Conservation (phyloP, 352 stramenopile species). For the Halophytophthora batemanensis region DNA sequence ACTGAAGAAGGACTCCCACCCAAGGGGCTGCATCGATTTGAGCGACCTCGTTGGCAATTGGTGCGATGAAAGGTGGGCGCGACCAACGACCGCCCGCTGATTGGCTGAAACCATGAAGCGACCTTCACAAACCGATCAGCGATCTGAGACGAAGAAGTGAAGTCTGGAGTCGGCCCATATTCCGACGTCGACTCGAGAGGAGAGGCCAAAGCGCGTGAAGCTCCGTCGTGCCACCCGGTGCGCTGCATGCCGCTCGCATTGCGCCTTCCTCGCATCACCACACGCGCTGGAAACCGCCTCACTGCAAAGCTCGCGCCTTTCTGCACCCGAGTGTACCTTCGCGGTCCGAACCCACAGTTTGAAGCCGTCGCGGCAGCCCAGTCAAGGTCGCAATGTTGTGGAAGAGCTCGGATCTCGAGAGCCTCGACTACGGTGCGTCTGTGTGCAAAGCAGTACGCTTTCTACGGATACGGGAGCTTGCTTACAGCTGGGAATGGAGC, state of each 20-base stretch:
- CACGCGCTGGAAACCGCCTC: too few species aligned
- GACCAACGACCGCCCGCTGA: background rate
- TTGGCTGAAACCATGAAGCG: slow-evolving; percentile 18
- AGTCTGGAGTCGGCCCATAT: background rate
- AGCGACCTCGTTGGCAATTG: slow-evolving; percentile 2
- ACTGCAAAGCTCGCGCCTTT: background rate
- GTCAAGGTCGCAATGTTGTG: slow-evolving; percentile 43
- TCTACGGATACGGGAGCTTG: background rate
- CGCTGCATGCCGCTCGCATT: background rate
- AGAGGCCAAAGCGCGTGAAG: background rate
- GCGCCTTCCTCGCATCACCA: background rate
- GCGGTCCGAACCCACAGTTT: background rate
- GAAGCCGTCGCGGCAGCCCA: too few species aligned
- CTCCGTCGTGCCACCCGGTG: background rate
- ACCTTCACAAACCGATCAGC: slow-evolving; percentile 5
- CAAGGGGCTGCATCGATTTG: background rate
- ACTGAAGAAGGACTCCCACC: too few species aligned
- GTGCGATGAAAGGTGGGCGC: background rate
- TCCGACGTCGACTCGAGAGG: background rate
- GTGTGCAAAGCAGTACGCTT: background rate
- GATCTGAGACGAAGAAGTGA: slow-evolving; percentile 1
- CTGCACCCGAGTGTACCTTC: background rate
- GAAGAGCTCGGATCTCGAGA: slow-evolving; percentile 71
- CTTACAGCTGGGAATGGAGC: background rate
- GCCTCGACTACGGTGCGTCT: slow-evolving; percentile 76